Percentiles rank a stretch among this genome's conserved stretches.
phyloP scores from a whole-genome alignment of 2,329 filamentous ascomycete species.

The Penicillium sp. region DNA sequence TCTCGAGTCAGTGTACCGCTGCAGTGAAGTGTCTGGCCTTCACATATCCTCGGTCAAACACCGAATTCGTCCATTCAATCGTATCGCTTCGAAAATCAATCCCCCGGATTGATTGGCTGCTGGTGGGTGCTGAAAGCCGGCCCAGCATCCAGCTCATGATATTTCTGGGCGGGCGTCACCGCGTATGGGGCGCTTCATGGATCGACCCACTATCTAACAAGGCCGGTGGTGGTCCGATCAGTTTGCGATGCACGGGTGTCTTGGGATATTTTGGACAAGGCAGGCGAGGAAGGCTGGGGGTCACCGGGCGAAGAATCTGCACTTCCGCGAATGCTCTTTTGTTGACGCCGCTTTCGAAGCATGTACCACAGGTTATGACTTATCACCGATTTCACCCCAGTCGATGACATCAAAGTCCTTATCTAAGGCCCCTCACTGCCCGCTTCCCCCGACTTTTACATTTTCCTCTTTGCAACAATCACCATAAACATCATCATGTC shows the following conservation, averaged over 20 bases:
- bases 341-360: conserved; percentile 14
- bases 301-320: neutral
- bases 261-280: neutral
- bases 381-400: too few species aligned
- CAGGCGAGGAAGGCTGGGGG: neutral
- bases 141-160: conserved; percentile 19
- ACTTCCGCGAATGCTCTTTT: neutral
- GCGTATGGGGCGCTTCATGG: conserved; percentile 13
- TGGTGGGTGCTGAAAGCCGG: conserved; percentile 16
- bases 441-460: too few species aligned
- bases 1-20: too few species aligned
- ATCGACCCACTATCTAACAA: conserved; percentile 17
- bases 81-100: neutral
- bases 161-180: conserved; percentile 11
- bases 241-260: conserved; percentile 12
- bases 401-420: too few species aligned
- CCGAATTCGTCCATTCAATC: too few species aligned
- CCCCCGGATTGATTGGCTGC: conserved; percentile 15
- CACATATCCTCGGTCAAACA: neutral
- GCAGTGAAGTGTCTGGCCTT: neutral
- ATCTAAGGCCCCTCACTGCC: neutral
- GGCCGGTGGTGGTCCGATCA: conserved; percentile 9
- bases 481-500: neutral
- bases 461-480: neutral
- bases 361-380: too few species aligned